A percentile compares a stretch with the other conserved stretches of the same genome.
These are phyloP conservation scores for Stellera chamaejasme DNA, from an alignment of 345 rosid genomes.

Conservation along the genomic window DNA sequence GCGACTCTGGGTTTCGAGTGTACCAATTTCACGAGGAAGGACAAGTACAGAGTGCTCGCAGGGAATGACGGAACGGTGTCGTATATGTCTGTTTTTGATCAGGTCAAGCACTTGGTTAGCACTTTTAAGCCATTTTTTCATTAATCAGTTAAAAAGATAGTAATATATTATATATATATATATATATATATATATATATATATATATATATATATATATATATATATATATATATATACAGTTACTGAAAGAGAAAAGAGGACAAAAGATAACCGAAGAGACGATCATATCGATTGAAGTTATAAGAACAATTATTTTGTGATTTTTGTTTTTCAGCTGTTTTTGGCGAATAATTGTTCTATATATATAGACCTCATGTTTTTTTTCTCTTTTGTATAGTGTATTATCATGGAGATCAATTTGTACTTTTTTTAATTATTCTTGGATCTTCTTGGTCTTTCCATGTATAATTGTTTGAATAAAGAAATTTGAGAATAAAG, in stretches of 20 bases:
- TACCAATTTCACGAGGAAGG: constrained; percentile 85
- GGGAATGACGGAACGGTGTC: constrained; percentile 86
- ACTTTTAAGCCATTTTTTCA: constrained; percentile 52
- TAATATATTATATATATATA: too few species aligned
- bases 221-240: too few species aligned
- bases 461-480: too few species aligned
- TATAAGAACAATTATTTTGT: neutral
- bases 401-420: too few species aligned
- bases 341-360: constrained; percentile 5
- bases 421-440: too few species aligned
- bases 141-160: neutral
- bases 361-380: neutral
- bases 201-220: too few species aligned
- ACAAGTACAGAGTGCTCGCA: constrained; percentile 69
- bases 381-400: neutral
- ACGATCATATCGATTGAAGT: neutral
- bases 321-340: neutral
- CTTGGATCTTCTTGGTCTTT: too few species aligned
- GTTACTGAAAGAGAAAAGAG: neutral
- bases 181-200: too few species aligned
- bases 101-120: constrained; percentile 45
- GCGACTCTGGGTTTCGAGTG: constrained; percentile 89
- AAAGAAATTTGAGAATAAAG: too few species aligned
- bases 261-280: neutral
- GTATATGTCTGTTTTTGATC: constrained; percentile 39